Evolutionary conservation across 768 basidiomycete species (phyloP).

Genomic region (Russula vinacea): DNA sequence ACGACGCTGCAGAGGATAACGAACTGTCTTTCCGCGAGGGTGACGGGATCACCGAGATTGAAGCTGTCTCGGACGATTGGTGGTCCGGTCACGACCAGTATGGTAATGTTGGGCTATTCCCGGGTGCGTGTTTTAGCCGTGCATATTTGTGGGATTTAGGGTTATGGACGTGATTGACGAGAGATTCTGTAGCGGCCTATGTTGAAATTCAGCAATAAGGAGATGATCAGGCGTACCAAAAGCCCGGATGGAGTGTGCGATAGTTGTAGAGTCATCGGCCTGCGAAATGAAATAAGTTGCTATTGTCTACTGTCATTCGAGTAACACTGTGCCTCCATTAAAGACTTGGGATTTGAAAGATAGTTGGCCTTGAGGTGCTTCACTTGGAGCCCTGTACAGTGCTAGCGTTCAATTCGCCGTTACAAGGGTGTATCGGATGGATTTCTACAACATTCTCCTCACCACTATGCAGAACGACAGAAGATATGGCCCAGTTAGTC

Average conservation of each 20-base stretch:
- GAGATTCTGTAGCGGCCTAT: constrained; percentile 15
- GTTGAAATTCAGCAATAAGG: constrained; percentile 28
- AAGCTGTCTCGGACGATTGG: constrained; percentile 84
- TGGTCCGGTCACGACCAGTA: constrained; percentile 66
- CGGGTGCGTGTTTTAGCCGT: constrained; percentile 48
- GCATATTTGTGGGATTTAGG: neutral
- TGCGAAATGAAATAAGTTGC: neutral
- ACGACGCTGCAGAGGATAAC: constrained; percentile 89
- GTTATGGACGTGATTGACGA: neutral
- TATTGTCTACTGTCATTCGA: neutral
- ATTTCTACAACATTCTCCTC: too few relatives aligned
- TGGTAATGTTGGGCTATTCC: constrained; percentile 69
- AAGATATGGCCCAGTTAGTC: too few relatives aligned
- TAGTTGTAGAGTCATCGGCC: neutral
- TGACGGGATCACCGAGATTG: constrained; percentile 73
- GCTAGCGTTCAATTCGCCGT: too few relatives aligned
- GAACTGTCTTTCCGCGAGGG: constrained; percentile 84
- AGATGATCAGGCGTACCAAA: constrained; percentile 28
- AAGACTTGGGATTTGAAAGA: too few relatives aligned
- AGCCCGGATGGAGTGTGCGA: neutral
- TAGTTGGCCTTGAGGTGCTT: too few relatives aligned
- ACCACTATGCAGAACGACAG: too few relatives aligned
- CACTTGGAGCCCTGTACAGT: too few relatives aligned
- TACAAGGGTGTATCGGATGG: too few relatives aligned
- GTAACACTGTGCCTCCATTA: neutral